A percentile compares a stretch with the other conserved stretches of the same genome.
Conservation (phyloP, 208 protist genomes). For the Novymonas esmeraldas region DNA sequence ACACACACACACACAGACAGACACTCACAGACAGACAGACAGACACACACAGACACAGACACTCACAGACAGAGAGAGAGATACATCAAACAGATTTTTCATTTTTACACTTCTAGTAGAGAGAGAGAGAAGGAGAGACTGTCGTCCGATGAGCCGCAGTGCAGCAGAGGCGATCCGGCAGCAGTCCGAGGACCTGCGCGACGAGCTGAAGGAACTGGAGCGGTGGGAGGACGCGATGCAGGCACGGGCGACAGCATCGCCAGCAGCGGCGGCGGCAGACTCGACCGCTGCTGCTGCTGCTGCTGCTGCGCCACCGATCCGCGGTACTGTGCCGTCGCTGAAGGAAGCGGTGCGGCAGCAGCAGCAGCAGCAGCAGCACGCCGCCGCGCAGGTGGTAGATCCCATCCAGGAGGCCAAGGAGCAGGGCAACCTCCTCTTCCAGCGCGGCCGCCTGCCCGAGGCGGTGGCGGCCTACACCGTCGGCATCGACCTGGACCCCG, state of each 20-base stretch:
- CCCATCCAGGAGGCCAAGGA: constrained; percentile 77
- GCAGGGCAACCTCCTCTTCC: constrained; percentile 86
- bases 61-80: too few relatives aligned
- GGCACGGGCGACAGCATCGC: constrained; percentile 40
- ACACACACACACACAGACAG: too few relatives aligned
- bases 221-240: constrained; percentile 77
- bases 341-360: constrained; percentile 58
- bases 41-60: too few relatives aligned
- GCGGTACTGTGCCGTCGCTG: constrained; percentile 87
- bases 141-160: constrained; percentile 45
- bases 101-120: too few relatives aligned
- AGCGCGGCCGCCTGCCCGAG: constrained; percentile 64
- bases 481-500: constrained; percentile 86
- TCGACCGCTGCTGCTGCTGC: constrained; percentile 11
- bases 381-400: constrained; percentile 1
- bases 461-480: constrained; percentile 81
- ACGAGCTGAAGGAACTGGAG: constrained; percentile 85
- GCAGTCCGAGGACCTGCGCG: constrained; percentile 85
- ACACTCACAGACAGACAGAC: too few relatives aligned
- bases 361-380: constrained; percentile 16
- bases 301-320: constrained; percentile 62
- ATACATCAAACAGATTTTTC: too few relatives aligned
- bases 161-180: constrained; percentile 72
- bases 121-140: too few relatives aligned
- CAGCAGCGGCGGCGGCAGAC: constrained; percentile 3